These are phyloP conservation scores for Cyberlindnera maritima DNA, from an alignment of 805 yeast genomes.

Conservation along the genomic window DNA sequence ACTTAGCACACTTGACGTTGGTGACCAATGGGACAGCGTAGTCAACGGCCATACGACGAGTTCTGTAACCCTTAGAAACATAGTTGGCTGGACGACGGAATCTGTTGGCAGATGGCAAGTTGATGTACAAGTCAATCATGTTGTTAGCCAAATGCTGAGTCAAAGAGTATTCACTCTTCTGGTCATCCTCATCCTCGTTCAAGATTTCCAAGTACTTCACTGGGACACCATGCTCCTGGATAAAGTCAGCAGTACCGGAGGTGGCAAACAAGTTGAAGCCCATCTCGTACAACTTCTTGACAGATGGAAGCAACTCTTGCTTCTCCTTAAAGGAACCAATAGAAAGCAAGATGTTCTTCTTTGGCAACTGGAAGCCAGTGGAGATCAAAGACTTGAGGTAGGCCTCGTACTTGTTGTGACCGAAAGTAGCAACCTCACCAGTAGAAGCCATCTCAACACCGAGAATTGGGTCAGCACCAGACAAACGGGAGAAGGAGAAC, in stretches of 20 bases:
- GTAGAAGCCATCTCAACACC: slow-evolving; percentile 99
- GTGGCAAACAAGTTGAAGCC: slow-evolving; percentile 95
- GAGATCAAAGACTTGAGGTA: slow-evolving; percentile 92
- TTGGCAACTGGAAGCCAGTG: slow-evolving; percentile 92
- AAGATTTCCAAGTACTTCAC: slow-evolving; percentile 93
- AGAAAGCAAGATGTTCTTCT: slow-evolving; percentile 89
- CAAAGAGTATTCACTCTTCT: slow-evolving; percentile 90
- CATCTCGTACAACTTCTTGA: slow-evolving; percentile 71
- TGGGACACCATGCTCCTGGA: slow-evolving; percentile 91
- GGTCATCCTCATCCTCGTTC: slow-evolving; percentile 65
- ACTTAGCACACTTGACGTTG: slow-evolving; percentile 95
- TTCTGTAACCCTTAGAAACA: slow-evolving; percentile 94
- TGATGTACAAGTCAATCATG: slow-evolving; percentile 92
- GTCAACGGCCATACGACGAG: slow-evolving; percentile 99
- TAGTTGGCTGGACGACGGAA: slow-evolving; percentile 99
- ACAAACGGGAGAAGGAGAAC: slow-evolving; percentile 92
- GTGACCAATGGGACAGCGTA: slow-evolving; percentile 97
- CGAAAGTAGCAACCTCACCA: slow-evolving; percentile 98
- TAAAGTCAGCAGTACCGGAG: slow-evolving; percentile 98
- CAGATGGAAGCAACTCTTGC: slow-evolving; percentile 86
- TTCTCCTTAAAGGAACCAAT: slow-evolving; percentile 97
- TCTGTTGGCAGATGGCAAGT: slow-evolving; percentile 94
- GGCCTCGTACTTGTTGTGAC: slow-evolving; percentile 95
- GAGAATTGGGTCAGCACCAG: slow-evolving; percentile 96
- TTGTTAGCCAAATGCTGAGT: slow-evolving; percentile 96